These are phyloP conservation scores for Tuctoria greenei DNA, from an alignment of 176 grass and related monocot species.

Conservation along the genomic window DNA sequence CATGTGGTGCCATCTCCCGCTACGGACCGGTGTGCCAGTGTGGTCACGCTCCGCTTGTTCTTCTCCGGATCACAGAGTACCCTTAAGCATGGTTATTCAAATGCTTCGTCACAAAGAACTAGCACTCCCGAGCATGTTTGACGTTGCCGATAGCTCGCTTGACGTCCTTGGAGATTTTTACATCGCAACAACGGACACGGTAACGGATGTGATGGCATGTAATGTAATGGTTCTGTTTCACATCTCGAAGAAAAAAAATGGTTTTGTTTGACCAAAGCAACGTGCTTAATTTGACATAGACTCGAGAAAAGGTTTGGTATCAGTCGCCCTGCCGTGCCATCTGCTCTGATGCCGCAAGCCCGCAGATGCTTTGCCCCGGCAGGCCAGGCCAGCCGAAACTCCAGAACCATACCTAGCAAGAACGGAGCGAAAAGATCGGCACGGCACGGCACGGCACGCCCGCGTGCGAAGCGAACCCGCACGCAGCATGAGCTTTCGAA, in stretches of 20 bases:
- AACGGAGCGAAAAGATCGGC: neutral
- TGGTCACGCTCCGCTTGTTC: slow-evolving; percentile 2
- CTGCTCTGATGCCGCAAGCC: neutral
- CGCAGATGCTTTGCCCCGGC: neutral
- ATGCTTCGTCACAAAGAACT: slow-evolving; percentile 8
- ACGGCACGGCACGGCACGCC: neutral
- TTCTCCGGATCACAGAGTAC: neutral
- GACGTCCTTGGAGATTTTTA: slow-evolving; percentile 11
- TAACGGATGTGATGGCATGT: neutral
- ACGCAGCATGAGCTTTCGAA: neutral
- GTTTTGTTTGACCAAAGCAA: neutral
- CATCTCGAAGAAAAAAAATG: neutral
- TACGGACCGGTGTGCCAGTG: neutral
- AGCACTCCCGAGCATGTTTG: neutral
- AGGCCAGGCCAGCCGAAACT: neutral
- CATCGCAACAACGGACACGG: neutral
- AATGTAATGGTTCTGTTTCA: neutral
- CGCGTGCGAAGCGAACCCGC: neutral
- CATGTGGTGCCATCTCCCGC: neutral
- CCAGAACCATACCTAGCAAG: neutral
- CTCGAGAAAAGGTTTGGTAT: neutral
- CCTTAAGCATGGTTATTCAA: neutral
- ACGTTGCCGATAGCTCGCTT: neutral
- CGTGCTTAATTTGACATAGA: neutral
- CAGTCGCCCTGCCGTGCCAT: slow-evolving; percentile 10